Evolutionary conservation across 768 basidiomycete species (phyloP).

Genomic region (Xerocomellus intermedius): DNA sequence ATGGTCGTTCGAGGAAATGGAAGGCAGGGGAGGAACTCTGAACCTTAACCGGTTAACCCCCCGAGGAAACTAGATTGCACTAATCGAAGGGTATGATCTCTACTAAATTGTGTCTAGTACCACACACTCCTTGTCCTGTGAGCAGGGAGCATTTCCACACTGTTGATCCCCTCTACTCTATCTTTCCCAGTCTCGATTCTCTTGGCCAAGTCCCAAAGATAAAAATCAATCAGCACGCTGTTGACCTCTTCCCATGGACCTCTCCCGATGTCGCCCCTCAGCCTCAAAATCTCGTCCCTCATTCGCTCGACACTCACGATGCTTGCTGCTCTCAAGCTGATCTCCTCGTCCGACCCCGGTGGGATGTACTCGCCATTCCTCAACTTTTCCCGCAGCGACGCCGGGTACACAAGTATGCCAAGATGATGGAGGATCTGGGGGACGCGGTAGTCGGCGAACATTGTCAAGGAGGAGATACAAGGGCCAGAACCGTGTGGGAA

Average conservation of each 20-base stretch:
- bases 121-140: constrained; percentile 84
- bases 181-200: constrained; percentile 63
- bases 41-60: background rate
- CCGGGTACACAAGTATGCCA: constrained; percentile 69
- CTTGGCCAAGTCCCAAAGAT: constrained; percentile 87
- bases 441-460: constrained; percentile 94
- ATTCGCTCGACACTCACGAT: constrained; percentile 78
- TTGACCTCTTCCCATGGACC: constrained; percentile 38
- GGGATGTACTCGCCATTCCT: constrained; percentile 42
- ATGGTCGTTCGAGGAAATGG: constrained; percentile 1
- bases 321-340: constrained; percentile 78
- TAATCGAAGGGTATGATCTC: constrained; percentile 14
- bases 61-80: constrained; percentile 3
- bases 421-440: constrained; percentile 90
- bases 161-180: constrained; percentile 56
- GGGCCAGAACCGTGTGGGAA: constrained; percentile 60
- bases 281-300: constrained; percentile 50
- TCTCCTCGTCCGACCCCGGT: constrained; percentile 64
- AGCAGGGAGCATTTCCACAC: constrained; percentile 57
- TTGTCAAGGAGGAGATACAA: constrained; percentile 71
- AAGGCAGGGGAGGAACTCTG: background rate
- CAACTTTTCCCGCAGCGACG: constrained; percentile 53
- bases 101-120: constrained; percentile 51
- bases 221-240: constrained; percentile 88
- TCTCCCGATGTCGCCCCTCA: constrained; percentile 31